Evolutionary conservation across 2,329 filamentous ascomycete genomes (phyloP), one percentile per base, ranked within the genome.

Genomic region (Sphaerulina vaccinii): DNA sequence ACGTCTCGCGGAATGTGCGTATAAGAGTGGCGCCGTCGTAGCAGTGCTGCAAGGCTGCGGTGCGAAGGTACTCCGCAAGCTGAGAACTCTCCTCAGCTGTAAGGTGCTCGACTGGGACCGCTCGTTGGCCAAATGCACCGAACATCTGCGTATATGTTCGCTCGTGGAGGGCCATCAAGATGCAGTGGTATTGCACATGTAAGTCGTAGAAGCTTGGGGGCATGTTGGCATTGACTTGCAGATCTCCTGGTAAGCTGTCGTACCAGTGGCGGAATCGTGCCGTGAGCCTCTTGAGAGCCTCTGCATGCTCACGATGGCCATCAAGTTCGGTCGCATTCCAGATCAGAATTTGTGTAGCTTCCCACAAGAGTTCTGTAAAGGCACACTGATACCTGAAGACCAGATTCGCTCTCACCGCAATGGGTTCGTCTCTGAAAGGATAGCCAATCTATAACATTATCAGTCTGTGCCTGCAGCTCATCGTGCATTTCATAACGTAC

Each of bases 201-300:
- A 50, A 21, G 33, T 50, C 48, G 48, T 50, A 50, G 8, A 43
- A 13, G 19, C 40, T 43, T 6, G 48, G 39, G 9, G 48, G 48
- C 18, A 21, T 50, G 13, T 16, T 21, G 5, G 39, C 23, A 9
- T 10, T 6, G 18, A 43, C 37, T 10, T 27, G 32, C 2, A 50
- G 48, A 7, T 42, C 39, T 15, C n/a, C 36, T 5, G 48, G 39
- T 9, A 50, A 27, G 16, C 8, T 22, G 3, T n/a, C 10, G 24
- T 44, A 32, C 48, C 48, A 50, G 10, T n/a, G 11, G 4, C 38
- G 10, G n/a, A 43, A 3, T 10, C 42, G 32, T 7, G 21, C 10
- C 10, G 48, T 23, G 8, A 50, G 38, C 3, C 38, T 27, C 2
- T 13, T 27, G 2, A 50, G 38, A 5, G 16, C 32, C 6, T 16